These are phyloP conservation scores for Pisolithus albus DNA, from an alignment of 768 basidiomycete genomes.

Conservation along the genomic window DNA sequence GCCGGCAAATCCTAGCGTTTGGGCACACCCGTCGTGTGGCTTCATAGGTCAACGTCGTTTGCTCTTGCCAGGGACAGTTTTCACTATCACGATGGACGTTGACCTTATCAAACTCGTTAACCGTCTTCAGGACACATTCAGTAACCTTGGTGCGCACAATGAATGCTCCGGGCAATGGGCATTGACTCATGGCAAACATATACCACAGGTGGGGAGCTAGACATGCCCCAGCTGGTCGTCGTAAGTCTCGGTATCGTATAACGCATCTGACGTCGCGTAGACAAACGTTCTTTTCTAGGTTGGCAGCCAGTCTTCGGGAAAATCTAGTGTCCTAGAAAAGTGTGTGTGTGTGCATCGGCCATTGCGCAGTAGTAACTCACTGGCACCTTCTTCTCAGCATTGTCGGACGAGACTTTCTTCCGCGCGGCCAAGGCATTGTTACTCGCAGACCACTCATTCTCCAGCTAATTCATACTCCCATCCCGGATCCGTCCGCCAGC, in stretches of 20 bases:
- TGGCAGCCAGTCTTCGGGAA: conserved; percentile 94
- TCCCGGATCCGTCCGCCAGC: conserved; percentile 41
- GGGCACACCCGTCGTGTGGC: background rate
- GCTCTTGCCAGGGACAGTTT: background rate
- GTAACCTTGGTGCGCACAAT: conserved; percentile 63
- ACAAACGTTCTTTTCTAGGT: conserved; percentile 45
- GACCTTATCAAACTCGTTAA: conserved; percentile 94
- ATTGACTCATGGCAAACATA: conserved; percentile 5
- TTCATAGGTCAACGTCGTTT: conserved; percentile 4
- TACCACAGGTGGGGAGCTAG: conserved; percentile 71
- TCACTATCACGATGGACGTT: conserved; percentile 64
- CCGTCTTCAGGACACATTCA: conserved; percentile 90
- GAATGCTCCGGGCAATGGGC: conserved; percentile 6
- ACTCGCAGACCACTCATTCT: conserved; percentile 93
- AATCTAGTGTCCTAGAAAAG: conserved; percentile 96
- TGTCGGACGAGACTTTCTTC: conserved; percentile 88
- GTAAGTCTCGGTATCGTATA: conserved; percentile 39
- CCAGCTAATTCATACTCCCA: conserved; percentile 89
- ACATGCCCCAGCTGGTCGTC: conserved; percentile 88
- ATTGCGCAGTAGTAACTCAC: conserved; percentile 1
- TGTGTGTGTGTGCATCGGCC: conserved; percentile 34
- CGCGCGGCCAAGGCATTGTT: conserved; percentile 88
- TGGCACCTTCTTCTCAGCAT: conserved; percentile 45
- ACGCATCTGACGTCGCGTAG: background rate
- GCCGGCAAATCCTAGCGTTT: conserved; percentile 1